Evolutionary conservation across 352 stramenopile species (phyloP).

Genomic region (Pythium diclinum): DNA sequence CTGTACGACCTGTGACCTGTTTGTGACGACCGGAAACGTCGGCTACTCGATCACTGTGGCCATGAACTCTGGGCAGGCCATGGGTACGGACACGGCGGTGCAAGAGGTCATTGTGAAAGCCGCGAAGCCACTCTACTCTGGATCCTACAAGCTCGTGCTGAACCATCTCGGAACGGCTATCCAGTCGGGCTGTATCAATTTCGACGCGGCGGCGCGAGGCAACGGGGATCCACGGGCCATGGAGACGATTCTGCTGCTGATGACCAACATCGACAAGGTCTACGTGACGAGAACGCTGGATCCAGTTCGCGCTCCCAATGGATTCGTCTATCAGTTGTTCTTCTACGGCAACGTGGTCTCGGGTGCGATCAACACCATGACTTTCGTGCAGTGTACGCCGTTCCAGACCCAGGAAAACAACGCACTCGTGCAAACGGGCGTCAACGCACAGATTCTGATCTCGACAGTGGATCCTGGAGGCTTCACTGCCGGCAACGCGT

Average conservation of each 20-base stretch:
- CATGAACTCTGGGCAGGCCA: constrained; percentile 46
- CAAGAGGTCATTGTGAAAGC: constrained; percentile 65
- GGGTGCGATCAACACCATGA: constrained; percentile 29
- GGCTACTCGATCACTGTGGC: constrained; percentile 29
- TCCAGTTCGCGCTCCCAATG: constrained; percentile 35
- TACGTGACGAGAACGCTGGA: constrained; percentile 57
- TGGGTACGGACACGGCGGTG: constrained; percentile 71
- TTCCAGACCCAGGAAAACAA: constrained; percentile 77
- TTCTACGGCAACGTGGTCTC: constrained; percentile 76
- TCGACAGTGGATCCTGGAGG: constrained; percentile 48
- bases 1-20: constrained; percentile 26
- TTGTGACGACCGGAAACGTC: constrained; percentile 38
- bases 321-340: constrained; percentile 69
- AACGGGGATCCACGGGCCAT: constrained; percentile 38
- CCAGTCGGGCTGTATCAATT: constrained; percentile 52
- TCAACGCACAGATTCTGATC: constrained; percentile 33
- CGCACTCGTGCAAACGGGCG: constrained; percentile 35
- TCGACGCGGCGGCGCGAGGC: constrained; percentile 47
- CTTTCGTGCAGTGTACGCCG: constrained; percentile 27
- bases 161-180: constrained; percentile 33
- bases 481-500: constrained; percentile 48
- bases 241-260: constrained; percentile 44
- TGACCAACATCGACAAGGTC: constrained; percentile 77
- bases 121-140: constrained; percentile 42
- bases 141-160: constrained; percentile 60